Evolutionary conservation across 129 eudicot species (phyloP).

Genomic region (Saussurea involucrata): DNA sequence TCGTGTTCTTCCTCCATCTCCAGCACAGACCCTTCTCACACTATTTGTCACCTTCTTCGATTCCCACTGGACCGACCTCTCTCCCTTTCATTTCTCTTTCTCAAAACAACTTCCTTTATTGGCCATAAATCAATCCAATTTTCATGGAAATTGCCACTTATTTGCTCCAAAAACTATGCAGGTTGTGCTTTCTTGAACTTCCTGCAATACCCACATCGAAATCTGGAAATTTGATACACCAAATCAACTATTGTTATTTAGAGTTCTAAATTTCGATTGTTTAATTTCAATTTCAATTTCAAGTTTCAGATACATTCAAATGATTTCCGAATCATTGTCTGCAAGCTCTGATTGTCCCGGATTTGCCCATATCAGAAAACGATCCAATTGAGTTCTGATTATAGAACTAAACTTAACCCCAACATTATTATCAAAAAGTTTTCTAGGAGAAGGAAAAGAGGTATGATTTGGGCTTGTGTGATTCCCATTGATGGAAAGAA

Average conservation of each 20-base stretch:
- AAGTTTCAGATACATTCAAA: background rate
- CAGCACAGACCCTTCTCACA: too few species aligned
- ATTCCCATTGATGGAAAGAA: slow-evolving; percentile 27
- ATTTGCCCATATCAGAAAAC: too few species aligned
- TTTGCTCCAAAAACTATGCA: too few species aligned
- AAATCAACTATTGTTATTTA: background rate
- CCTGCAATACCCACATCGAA: slow-evolving; percentile 14
- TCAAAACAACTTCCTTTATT: background rate
- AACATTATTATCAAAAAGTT: slow-evolving; percentile 13
- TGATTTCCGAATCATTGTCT: too few species aligned
- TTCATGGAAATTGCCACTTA: slow-evolving; percentile 6
- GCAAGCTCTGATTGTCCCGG: too few species aligned
- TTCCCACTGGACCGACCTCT: slow-evolving; percentile 12
- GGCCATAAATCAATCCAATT: slow-evolving; percentile 3
- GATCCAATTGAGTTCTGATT: too few species aligned
- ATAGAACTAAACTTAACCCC: background rate
- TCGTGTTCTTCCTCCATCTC: too few species aligned
- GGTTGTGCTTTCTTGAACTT: too few species aligned
- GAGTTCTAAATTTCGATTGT: background rate
- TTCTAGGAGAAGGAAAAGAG: slow-evolving; percentile 13
- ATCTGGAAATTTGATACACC: background rate
- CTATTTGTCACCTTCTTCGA: slow-evolving; percentile 11
- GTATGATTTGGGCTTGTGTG: slow-evolving; percentile 29
- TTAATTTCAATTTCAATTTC: slow-evolving; percentile 12
- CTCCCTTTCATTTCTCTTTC: background rate